Evolutionary conservation across 176 grass and related monocot species (phyloP).

Genomic region (Saccharum officinarum): DNA sequence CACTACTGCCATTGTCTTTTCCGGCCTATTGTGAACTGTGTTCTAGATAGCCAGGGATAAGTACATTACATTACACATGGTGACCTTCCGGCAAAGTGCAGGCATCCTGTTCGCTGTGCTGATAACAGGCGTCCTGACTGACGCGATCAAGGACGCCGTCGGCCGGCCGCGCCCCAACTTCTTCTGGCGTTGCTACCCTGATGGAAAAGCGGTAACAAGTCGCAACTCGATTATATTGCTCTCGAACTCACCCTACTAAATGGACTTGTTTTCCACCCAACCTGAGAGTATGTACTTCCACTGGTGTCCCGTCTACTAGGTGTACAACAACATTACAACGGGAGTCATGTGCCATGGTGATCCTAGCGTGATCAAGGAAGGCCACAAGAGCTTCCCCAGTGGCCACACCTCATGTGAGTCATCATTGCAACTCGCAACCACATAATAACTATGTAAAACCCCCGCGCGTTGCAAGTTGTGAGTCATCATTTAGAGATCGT

Average conservation of each 20-base stretch:
- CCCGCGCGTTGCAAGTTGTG: no score
- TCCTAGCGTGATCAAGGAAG: slow-evolving; percentile 50
- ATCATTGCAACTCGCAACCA: not conserved
- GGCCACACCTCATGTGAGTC: slow-evolving; percentile 57
- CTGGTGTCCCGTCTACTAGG: slow-evolving; percentile 4
- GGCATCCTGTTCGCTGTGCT: slow-evolving; percentile 46
- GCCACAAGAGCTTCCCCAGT: slow-evolving; percentile 66
- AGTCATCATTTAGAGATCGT: no score
- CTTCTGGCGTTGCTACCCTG: slow-evolving; percentile 61
- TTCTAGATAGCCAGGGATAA: not conserved
- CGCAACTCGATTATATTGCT: not conserved
- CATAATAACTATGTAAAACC: no score
- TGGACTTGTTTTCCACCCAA: not conserved
- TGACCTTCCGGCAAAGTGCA: not conserved
- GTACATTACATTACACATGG: not conserved
- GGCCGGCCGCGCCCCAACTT: slow-evolving; percentile 41
- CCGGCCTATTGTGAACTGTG: not conserved
- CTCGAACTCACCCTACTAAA: not conserved
- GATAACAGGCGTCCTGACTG: slow-evolving; percentile 50
- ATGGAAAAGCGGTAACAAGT: slow-evolving; percentile 37
- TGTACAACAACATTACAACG: slow-evolving; percentile 41
- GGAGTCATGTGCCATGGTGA: slow-evolving; percentile 48
- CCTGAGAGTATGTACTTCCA: not conserved
- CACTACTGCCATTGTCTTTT: not conserved
- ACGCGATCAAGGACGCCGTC: slow-evolving; percentile 56